Evolutionary conservation across 768 basidiomycete genomes (phyloP).

Genomic region (Boletus coccyginus): DNA sequence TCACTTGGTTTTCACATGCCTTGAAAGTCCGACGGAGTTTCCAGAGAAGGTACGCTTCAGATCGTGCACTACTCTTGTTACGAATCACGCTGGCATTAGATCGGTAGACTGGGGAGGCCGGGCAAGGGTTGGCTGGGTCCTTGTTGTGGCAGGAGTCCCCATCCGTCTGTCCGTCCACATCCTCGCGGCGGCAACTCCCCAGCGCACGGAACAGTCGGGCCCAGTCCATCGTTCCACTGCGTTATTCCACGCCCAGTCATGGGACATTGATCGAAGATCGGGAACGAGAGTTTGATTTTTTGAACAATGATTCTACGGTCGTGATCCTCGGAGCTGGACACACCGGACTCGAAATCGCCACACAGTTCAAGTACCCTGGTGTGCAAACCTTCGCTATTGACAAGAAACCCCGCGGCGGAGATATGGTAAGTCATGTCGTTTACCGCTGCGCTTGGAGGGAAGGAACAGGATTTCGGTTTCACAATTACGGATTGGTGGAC

Average conservation of each 20-base stretch:
- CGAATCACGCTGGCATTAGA: neutral
- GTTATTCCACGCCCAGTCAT: constrained; percentile 29
- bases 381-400: constrained; percentile 53
- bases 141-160: no score
- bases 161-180: no score
- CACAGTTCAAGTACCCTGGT: constrained; percentile 52
- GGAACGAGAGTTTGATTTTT: constrained; percentile 40
- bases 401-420: constrained; percentile 43
- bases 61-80: neutral
- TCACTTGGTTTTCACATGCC: no score
- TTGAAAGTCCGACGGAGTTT: constrained; percentile 37
- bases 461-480: neutral
- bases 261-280: constrained; percentile 48
- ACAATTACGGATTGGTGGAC: constrained; percentile 35
- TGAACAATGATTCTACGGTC: constrained; percentile 47
- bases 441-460: neutral
- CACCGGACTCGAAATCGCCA: constrained; percentile 55
- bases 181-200: no score
- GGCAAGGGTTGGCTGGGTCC: no score
- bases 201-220: no score
- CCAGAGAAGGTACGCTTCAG: constrained; percentile 36
- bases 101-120: no score
- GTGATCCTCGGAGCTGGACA: constrained; percentile 61
- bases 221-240: no score
- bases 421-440: constrained; percentile 21